Percentiles rank a stretch among this genome's conserved stretches.
These are phyloP conservation scores for Aegilops longissima DNA, from an alignment of 176 grass and related monocot species.

Conservation along the genomic window DNA sequence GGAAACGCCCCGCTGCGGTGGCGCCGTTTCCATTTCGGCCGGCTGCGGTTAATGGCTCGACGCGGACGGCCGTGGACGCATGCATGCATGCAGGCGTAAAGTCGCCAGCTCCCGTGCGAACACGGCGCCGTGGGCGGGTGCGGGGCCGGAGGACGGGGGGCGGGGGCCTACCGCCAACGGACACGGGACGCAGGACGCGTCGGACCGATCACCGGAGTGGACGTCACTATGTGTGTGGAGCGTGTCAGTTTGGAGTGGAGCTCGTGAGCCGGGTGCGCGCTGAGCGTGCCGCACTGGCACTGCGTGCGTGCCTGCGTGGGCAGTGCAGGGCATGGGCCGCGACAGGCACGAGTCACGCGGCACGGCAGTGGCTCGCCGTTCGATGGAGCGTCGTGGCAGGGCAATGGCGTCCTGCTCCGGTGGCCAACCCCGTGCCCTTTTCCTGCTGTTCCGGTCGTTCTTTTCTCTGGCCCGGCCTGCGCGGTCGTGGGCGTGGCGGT, in stretches of 20 bases:
- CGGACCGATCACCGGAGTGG: not conserved
- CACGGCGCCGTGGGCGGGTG: not conserved
- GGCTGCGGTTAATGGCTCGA: not conserved
- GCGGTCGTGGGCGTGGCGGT: not conserved
- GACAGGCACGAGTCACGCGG: not conserved
- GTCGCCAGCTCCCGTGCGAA: not conserved
- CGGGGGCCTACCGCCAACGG: not conserved
- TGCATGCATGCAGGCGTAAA: not conserved
- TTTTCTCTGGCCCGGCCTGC: not conserved
- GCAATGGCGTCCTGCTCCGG: not conserved
- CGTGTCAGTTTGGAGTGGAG: not conserved
- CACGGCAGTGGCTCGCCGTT: not conserved
- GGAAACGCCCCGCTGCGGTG: not conserved
- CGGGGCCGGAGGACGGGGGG: not conserved
- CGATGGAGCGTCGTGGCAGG: not conserved
- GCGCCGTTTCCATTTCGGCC: not conserved
- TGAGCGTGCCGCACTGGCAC: not conserved
- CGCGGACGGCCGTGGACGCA: not conserved
- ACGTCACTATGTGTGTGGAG: not conserved
- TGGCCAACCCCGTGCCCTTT: too few species aligned
- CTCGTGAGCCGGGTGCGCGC: not conserved
- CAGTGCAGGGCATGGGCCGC: not conserved
- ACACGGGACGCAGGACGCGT: not conserved
- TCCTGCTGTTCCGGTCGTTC: not conserved
- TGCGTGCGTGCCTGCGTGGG: not conserved